Evolutionary conservation across 148 eudicot genomes (phyloP), one percentile per base, ranked within the genome.

Genomic region (Chenopodium formosanum): DNA sequence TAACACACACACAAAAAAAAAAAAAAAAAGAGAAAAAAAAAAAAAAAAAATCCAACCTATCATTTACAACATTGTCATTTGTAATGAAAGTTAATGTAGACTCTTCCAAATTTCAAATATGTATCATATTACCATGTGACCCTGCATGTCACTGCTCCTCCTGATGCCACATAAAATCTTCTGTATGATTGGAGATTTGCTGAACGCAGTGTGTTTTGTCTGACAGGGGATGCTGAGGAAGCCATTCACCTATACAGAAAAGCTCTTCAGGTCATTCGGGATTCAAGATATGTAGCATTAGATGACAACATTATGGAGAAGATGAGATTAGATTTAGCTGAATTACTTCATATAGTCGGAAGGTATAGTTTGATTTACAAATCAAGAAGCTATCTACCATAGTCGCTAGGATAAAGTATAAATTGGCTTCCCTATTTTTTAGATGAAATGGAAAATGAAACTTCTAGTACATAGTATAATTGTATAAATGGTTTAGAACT

Each of bases 321-420:
- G 84, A 89, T 92, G 87, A 89, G 93, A 83, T 83, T 91, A 75
- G 97, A 91, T 84, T 91, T 94, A 86, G 97, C 94, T 19, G 98
- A 93, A 79, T 78, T 94, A 76, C 97, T 94, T 83, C 98, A 93
- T 81, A 82, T 65, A 29, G 93, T 84, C 31, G 98, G 98, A 85
- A 93, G 98, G 98, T 94, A 90, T 46, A 4, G 17, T 46, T 74
- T 13, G 25, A 52, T 22, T 25, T 52, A 17, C 53, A 22, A 44
- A 25, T n/a, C 20, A 23, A 13, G 14, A 72, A 20, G 29, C 29
- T 72, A 70, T 37, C 23, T 2, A 46, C 20, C 50, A 9, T 9
- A 70, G 16, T 70, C 31, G 14, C 13, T 12, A 4, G 40, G 31
- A 67, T 27, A 4, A 29, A 32, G 4, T 58, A 13, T 10, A 9